Evolutionary conservation across 164 flowering plant genomes (phyloP), one percentile per base, ranked within the genome.

Genomic region (Euptelea pleiosperma): DNA sequence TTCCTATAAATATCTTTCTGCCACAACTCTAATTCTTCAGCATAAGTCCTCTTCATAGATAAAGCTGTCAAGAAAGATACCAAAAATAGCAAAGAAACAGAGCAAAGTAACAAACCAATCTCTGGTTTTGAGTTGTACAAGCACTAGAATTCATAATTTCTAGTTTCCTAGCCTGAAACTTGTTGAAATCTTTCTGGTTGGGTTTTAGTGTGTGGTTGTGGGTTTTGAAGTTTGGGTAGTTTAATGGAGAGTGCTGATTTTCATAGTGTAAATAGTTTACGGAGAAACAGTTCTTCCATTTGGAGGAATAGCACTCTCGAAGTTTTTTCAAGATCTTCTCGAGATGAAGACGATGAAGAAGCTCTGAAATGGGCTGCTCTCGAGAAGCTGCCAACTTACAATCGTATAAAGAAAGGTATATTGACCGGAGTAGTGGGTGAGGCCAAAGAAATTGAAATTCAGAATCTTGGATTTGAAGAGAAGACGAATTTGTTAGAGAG

Each of bases 321-420:
- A 14, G 58, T 58, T 11, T 78, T 75, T 47, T 73, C 82, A 1
- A 70, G 67, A 49, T 76, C 83, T 14, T 33, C 64, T 3, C 41
- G 62, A 34, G 79, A 72, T 9, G 75, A 72, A 54, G 70, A 76
- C 28, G 80, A 76, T 48, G 83, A 79, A 65, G 83, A 76, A 57
- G 78, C 79, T 14, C 66, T 74, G 12, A 76, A 70, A 66, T 79
- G 83, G 83, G 83, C 83, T 42, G 83, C 83, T 55, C 60, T 79
- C 9, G 77, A 79, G 55, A 79, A 68, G 24, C 71, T 79, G 4
- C 83, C 84, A 0, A 77, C 84, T 9, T 77, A 72, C 35, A 53
- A 55, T 33, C 74, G 84, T 14, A 24, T 80, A 8, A 66, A 75
- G 59, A 77, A 58, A 62, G 82, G 84, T 10, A 35, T 80, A 2